phyloP scores from a whole-genome alignment of 129 eudicot species.

The Chrysanthemum seticuspe region DNA sequence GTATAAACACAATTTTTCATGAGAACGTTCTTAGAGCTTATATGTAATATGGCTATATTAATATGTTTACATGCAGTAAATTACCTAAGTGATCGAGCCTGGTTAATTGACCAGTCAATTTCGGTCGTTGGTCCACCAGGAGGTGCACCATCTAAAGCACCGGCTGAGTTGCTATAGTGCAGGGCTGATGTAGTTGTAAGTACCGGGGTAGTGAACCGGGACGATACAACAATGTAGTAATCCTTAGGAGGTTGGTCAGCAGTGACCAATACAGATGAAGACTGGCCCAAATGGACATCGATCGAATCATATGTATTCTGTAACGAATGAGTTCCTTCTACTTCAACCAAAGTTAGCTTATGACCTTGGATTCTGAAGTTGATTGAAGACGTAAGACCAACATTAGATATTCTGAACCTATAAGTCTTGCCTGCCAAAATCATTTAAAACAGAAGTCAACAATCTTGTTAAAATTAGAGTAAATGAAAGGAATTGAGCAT shows the following conservation, averaged over 20 bases:
- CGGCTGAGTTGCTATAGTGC: slow-evolving; percentile 55
- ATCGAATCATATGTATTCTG: slow-evolving; percentile 58
- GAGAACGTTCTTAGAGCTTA: no score
- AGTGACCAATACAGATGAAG: slow-evolving; percentile 60
- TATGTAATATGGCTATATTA: no score
- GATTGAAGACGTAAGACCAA: slow-evolving; percentile 52
- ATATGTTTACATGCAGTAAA: background rate
- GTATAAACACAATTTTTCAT: no score
- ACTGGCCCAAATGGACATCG: slow-evolving; percentile 68
- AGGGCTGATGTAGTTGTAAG: slow-evolving; percentile 64
- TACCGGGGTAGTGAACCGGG: slow-evolving; percentile 61
- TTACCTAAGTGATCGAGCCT: slow-evolving; percentile 71
- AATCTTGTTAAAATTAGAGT: background rate
- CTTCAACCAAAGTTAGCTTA: slow-evolving; percentile 59
- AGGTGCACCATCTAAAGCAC: slow-evolving; percentile 40
- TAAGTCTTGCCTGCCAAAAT: slow-evolving; percentile 54
- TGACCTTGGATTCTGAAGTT: slow-evolving; percentile 72
- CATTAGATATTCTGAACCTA: slow-evolving; percentile 65
- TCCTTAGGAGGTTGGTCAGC: slow-evolving; percentile 66
- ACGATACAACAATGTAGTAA: slow-evolving; percentile 53
- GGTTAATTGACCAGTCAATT: slow-evolving; percentile 66
- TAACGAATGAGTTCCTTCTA: slow-evolving; percentile 66
- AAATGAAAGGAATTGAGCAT: no score
- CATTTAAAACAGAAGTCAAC: background rate
- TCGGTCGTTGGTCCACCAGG: slow-evolving; percentile 59